A percentile compares a stretch with the other conserved stretches of the same genome.
Evolutionary conservation across 345 rosid species (phyloP).

Genomic region (Brassica carinata): DNA sequence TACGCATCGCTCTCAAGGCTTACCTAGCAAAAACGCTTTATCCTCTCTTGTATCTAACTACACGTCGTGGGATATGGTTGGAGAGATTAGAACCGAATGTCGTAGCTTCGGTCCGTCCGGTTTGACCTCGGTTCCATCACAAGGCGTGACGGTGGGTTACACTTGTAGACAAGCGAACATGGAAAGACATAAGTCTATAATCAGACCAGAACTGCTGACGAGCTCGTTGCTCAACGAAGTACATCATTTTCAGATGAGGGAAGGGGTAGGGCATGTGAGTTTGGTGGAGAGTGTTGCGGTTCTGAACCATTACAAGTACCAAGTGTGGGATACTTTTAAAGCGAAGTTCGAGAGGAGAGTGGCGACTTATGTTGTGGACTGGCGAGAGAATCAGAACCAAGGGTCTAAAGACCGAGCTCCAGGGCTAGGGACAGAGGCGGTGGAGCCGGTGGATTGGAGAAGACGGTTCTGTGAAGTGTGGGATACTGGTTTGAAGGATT

Average conservation of each 20-base stretch:
- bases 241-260: constrained; percentile 73
- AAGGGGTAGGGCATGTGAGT: constrained; percentile 62
- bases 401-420: constrained; percentile 98
- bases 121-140: constrained; percentile 57
- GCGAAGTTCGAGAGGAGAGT: constrained; percentile 91
- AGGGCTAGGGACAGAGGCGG: constrained; percentile 85
- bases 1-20: constrained; percentile 40
- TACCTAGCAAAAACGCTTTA: constrained; percentile 60
- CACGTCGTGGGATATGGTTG: constrained; percentile 54
- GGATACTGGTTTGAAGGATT: constrained; percentile 90
- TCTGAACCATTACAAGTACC: constrained; percentile 95
- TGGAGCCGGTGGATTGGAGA: constrained; percentile 82
- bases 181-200: constrained; percentile 88
- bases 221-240: constrained; percentile 78
- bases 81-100: constrained; percentile 86
- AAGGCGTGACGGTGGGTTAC: constrained; percentile 86
- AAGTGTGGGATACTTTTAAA: constrained; percentile 87
- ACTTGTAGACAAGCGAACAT: constrained; percentile 83
- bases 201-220: constrained; percentile 62
- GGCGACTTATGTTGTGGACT: constrained; percentile 89
- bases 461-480: constrained; percentile 85
- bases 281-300: constrained; percentile 64
- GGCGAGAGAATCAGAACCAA: constrained; percentile 86
- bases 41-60: constrained; percentile 62
- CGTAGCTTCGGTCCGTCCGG: constrained; percentile 96